Evolutionary conservation across 169 alveolate species (phyloP).

Genomic region (Eimeria acervulina): DNA sequence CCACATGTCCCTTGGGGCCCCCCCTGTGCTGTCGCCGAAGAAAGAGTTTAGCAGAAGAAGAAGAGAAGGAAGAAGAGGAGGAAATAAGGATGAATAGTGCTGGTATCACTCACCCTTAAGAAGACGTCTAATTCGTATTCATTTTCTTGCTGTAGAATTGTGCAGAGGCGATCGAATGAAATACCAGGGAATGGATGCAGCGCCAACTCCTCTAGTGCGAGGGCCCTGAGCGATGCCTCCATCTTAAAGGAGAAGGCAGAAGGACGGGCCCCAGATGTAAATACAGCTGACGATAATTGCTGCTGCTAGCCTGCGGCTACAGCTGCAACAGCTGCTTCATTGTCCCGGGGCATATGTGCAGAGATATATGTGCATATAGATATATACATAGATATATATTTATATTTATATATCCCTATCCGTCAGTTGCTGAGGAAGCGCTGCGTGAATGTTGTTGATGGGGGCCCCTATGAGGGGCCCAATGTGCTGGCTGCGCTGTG

Average conservation of each 20-base stretch:
- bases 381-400: too few relatives aligned
- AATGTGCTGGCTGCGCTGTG: too few relatives aligned
- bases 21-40: neutral
- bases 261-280: neutral
- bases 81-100: neutral
- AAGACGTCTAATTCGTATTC: neutral
- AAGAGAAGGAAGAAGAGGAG: neutral
- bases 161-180: constrained; percentile 33
- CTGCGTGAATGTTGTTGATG: too few relatives aligned
- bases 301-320: too few relatives aligned
- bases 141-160: neutral
- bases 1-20: too few relatives aligned
- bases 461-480: too few relatives aligned
- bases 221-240: constrained; percentile 46
- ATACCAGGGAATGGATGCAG: constrained; percentile 50
- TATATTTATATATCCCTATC: too few relatives aligned
- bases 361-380: too few relatives aligned
- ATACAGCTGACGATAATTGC: too few relatives aligned
- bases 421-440: too few relatives aligned
- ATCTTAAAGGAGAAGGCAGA: neutral
- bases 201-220: constrained; percentile 53
- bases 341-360: too few relatives aligned
- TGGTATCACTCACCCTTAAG: neutral
- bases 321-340: too few relatives aligned
- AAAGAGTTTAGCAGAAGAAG: neutral